Evolutionary conservation across 2,329 filamentous ascomycete species (phyloP).

Genomic region (Exutisphaerella laricina): DNA sequence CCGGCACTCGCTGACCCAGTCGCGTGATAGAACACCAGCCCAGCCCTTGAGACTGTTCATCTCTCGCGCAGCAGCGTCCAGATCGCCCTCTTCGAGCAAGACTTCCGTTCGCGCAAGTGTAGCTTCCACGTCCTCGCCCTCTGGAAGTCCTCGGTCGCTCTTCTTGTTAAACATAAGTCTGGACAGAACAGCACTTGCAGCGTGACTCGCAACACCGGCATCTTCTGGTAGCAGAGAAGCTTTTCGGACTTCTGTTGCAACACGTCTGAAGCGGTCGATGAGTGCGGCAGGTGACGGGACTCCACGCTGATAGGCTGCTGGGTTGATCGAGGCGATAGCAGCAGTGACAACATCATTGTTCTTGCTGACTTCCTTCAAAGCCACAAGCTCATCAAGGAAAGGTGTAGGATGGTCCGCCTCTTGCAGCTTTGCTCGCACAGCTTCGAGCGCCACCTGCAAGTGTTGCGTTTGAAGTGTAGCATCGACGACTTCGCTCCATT

Average conservation of each 20-base stretch:
- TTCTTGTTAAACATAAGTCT: conserved; percentile 95
- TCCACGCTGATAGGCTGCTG: conserved; percentile 84
- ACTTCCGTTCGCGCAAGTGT: conserved; percentile 85
- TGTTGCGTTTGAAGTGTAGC: conserved; percentile 90
- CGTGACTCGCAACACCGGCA: conserved; percentile 89
- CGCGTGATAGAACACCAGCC: conserved; percentile 89
- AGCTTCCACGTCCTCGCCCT: conserved; percentile 87
- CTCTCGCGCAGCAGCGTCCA: conserved; percentile 87
- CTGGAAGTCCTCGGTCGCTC: conserved; percentile 56
- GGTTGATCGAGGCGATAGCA: conserved; percentile 95
- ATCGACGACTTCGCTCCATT: conserved; percentile 89
- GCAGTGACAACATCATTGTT: conserved; percentile 77
- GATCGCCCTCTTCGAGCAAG: conserved; percentile 82
- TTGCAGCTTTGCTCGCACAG: conserved; percentile 77
- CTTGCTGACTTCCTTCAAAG: conserved; percentile 82
- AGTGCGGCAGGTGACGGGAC: conserved; percentile 78
- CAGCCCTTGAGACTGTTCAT: conserved; percentile 91
- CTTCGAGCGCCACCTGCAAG: conserved; percentile 90
- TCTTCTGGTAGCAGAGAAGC: conserved; percentile 87
- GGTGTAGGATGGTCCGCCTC: conserved; percentile 66
- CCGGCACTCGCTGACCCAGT: conserved; percentile 88
- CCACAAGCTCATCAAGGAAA: conserved; percentile 88
- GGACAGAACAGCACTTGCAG: conserved; percentile 81
- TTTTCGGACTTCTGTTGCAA: conserved; percentile 88
- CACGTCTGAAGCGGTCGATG: conserved; percentile 91